Conservation (phyloP, 164 flowering plant genomes). For the Annona squamosa region DNA sequence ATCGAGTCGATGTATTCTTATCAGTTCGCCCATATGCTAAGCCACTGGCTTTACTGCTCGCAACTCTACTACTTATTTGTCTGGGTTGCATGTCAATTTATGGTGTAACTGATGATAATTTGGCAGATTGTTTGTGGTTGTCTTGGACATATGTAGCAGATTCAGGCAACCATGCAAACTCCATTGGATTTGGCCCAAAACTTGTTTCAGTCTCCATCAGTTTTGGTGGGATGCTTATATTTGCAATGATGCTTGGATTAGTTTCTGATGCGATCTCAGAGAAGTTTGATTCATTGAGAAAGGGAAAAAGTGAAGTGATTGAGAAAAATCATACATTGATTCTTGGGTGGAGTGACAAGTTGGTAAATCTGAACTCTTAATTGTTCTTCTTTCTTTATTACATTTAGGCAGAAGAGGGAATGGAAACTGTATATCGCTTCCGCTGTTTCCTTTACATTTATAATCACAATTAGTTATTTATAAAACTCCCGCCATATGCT, state of each 20-base stretch:
- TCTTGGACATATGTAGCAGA: constrained; percentile 77
- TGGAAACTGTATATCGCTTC: not conserved
- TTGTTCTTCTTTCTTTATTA: constrained; percentile 2
- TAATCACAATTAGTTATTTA: not conserved
- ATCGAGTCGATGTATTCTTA: constrained; percentile 47
- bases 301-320: constrained; percentile 76
- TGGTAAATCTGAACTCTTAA: constrained; percentile 16
- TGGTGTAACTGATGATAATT: constrained; percentile 68
- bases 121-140: constrained; percentile 70
- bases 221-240: constrained; percentile 86
- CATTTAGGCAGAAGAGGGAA: not conserved
- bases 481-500: too few species aligned
- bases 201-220: constrained; percentile 71
- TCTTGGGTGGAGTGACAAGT: constrained; percentile 83
- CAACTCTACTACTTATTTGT: constrained; percentile 57
- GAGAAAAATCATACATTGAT: constrained; percentile 69
- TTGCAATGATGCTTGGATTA: constrained; percentile 93
- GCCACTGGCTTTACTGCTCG: constrained; percentile 58
- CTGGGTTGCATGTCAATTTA: constrained; percentile 74
- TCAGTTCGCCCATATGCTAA: constrained; percentile 70
- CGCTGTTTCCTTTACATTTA: not conserved
- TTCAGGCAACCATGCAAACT: constrained; percentile 66
- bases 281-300: constrained; percentile 77
- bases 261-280: constrained; percentile 86
- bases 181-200: constrained; percentile 61